Evolutionary conservation across 23 red algal species (phyloP).

Genomic region (Cyanidium caldarium): DNA sequence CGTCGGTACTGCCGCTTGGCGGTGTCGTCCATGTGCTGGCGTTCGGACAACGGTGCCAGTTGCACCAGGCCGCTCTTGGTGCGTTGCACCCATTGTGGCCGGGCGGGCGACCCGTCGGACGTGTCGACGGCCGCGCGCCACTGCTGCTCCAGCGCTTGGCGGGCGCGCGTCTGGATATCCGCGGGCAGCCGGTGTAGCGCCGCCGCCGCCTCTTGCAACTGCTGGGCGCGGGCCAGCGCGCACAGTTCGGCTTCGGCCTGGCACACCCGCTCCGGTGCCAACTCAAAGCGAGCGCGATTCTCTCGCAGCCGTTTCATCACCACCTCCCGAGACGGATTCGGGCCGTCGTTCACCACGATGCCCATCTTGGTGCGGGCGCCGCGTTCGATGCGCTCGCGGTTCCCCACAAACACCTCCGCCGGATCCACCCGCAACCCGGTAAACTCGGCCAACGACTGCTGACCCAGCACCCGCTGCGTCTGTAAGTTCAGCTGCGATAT

Average conservation of each 20-base stretch:
- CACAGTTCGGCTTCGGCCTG: conserved; percentile 4
- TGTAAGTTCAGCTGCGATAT: conserved; percentile 27
- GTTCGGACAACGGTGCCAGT: background rate
- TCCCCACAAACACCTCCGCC: conserved; percentile 3
- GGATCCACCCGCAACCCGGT: conserved; percentile 17
- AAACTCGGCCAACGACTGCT: conserved; percentile 21
- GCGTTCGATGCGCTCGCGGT: background rate
- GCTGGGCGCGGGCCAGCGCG: background rate
- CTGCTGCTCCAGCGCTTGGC: background rate
- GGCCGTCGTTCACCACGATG: conserved; percentile 11
- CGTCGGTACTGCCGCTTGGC: background rate
- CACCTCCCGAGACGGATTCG: conserved; percentile 14
- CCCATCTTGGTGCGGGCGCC: conserved; percentile 15
- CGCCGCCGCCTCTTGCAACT: background rate
- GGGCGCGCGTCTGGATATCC: background rate
- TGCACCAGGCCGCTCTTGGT: background rate
- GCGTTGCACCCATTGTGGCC: background rate
- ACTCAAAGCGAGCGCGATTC: conserved; percentile 1
- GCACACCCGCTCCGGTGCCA: background rate
- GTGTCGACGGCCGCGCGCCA: background rate
- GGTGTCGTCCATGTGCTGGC: background rate
- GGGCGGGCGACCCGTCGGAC: background rate
- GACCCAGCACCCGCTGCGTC: conserved; percentile 14
- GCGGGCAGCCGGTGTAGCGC: background rate
- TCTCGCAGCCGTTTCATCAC: conserved; percentile 11